Base-by-base conservation (phyloP, 192 early-diverging fungal species). In the Coemansia reversa region DNA sequence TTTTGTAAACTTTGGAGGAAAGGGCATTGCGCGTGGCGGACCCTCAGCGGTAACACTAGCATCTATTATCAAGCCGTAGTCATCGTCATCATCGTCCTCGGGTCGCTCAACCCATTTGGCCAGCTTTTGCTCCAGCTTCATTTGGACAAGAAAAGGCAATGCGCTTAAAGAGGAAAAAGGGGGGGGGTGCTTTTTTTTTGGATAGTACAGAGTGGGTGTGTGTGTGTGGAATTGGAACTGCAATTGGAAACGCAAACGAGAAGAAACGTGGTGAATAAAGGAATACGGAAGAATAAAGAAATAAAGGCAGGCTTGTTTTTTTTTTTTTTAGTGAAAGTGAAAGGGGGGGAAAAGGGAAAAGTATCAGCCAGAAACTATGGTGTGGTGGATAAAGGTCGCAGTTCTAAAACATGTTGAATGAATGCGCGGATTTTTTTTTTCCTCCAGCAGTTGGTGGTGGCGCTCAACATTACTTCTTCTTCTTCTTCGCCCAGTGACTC, bases 31-130 rank as follows among this genome's bases (percentile, higher is more conserved):
- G 16, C 66, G 60, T 33, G 60, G 58, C 42, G 58, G 58, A 4
- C 58, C 58, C 45, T 57, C 73, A 18, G 70, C 60, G 2, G 70
- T 79, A 18, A 79, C 66, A 30, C 65, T 68, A 59, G 72, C 70
- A 60, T 78, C 75, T 29, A 78, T 78, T 29, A 78, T 78, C 49
- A 78, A 60, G 7, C 75, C 75, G 25, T 78, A 78, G 70, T 78
- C 75, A 62, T 70, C 74, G 6, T 66, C 65, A 23, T 69, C 67
- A 22, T 65, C 70, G 59, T 78, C 70, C 59, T 78, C 70, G 25
- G 75, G 66, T 42, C 58, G 63, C 59, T 78, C 75, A 47, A 47
- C 70, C 75, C 75, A 78, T 54, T 62, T 64, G n/a, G 75, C 51
- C 39, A 78, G 63, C 30, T 68, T 64, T 55, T 78, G 61, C 52